phyloP scores from a whole-genome alignment of 78 protist species.

The Cavenderia fasciculata region DNA sequence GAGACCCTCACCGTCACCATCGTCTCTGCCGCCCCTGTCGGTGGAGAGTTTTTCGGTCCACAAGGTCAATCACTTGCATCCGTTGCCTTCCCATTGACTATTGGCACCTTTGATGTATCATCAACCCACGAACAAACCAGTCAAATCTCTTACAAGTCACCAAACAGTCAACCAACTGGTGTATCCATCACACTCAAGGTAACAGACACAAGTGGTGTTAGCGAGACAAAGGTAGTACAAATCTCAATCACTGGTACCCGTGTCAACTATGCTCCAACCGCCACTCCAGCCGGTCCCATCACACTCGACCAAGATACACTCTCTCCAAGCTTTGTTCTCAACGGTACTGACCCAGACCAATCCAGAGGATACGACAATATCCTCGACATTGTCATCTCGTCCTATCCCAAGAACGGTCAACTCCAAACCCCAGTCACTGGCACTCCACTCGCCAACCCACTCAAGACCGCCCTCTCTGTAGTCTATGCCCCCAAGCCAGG shows the following conservation, averaged over 20 bases:
- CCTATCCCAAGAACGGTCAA: neutral
- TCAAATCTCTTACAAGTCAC: neutral
- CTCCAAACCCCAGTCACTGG: too few species aligned
- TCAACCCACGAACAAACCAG: neutral
- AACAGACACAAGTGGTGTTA: neutral
- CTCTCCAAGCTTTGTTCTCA: neutral
- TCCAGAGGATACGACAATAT: neutral
- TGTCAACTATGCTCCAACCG: neutral
- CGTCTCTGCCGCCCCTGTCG: neutral
- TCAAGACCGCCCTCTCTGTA: neutral
- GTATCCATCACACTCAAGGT: neutral
- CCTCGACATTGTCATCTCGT: conserved; percentile 2
- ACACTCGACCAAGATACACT: neutral
- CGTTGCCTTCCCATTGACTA: neutral
- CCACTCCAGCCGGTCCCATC: conserved; percentile 1
- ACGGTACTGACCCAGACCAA: neutral
- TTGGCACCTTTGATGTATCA: neutral
- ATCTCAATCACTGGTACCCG: neutral
- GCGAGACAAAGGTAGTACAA: neutral
- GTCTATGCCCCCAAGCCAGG: conserved; percentile 26
- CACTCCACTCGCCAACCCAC: neutral
- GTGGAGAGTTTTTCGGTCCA: too few species aligned
- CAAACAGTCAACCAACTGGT: neutral
- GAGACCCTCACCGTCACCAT: neutral
- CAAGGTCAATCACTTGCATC: too few species aligned